Conservation (phyloP, 2,329 filamentous ascomycete species). For the Fonsecaea nubica region DNA sequence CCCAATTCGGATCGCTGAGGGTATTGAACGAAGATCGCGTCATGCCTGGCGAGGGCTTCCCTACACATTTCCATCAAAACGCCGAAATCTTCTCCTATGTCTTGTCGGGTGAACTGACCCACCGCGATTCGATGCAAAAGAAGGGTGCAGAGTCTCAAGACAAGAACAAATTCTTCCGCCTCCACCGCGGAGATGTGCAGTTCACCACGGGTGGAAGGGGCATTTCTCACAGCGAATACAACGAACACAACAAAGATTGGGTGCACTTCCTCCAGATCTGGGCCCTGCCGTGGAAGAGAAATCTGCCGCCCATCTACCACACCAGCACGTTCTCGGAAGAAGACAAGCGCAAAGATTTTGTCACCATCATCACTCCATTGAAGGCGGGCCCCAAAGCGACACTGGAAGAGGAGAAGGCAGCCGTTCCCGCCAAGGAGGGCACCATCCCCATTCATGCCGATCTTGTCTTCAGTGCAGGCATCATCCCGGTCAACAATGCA, state of each 20-base stretch:
- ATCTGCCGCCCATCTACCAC: constrained; percentile 77
- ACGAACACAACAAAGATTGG: constrained; percentile 72
- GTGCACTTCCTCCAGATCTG: constrained; percentile 91
- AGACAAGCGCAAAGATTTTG: constrained; percentile 72
- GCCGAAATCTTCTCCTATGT: constrained; percentile 92
- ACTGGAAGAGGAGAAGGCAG: constrained; percentile 67
- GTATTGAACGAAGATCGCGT: constrained; percentile 92
- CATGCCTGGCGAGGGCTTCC: constrained; percentile 74
- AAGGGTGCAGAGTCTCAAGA: constrained; percentile 68
- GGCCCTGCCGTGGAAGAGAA: constrained; percentile 77
- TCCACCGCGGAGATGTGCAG: constrained; percentile 82
- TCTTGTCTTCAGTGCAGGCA: constrained; percentile 79
- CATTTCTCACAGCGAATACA: constrained; percentile 82
- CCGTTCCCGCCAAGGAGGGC: constrained; percentile 65
- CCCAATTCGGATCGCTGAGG: constrained; percentile 75
- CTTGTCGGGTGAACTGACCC: constrained; percentile 82
- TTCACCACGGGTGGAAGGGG: constrained; percentile 86
- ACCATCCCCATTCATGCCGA: constrained; percentile 86
- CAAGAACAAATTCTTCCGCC: constrained; percentile 69
- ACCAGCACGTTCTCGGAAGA: constrained; percentile 75
- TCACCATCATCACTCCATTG: constrained; percentile 77
- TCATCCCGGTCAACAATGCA: constrained; percentile 68
- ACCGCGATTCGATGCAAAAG: constrained; percentile 83
- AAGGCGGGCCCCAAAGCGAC: constrained; percentile 70
- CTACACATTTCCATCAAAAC: constrained; percentile 82